Percentiles rank a stretch among this genome's conserved stretches.
These are phyloP conservation scores for Jasminum sambac DNA, from an alignment of 257 asterid genomes.

Conservation along the genomic window DNA sequence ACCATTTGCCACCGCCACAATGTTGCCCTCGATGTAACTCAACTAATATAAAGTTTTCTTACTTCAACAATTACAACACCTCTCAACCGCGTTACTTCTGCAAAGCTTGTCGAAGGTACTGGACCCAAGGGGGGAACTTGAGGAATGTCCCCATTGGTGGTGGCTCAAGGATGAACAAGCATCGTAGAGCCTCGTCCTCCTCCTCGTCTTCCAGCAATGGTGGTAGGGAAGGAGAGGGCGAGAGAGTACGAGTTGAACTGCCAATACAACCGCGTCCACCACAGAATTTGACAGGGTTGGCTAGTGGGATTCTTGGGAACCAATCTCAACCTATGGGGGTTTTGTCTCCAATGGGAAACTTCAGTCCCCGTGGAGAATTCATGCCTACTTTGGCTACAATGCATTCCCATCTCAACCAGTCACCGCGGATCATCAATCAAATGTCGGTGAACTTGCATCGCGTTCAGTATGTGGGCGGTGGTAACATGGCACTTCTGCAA, in stretches of 20 bases:
- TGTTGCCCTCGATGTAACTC: slow-evolving; percentile 38
- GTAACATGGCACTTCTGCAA: slow-evolving; percentile 6
- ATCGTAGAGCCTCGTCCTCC: neutral
- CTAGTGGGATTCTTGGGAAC: neutral
- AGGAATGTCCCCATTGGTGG: slow-evolving; percentile 41
- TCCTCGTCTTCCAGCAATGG: slow-evolving; percentile 15
- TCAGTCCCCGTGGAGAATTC: slow-evolving; percentile 21
- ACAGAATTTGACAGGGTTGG: neutral
- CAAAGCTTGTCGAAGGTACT: slow-evolving; percentile 36
- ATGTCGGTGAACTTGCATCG: slow-evolving; percentile 4
- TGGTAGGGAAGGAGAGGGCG: slow-evolving; percentile 14
- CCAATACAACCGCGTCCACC: slow-evolving; percentile 5
- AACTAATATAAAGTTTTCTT: slow-evolving; percentile 34
- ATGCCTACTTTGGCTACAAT: slow-evolving; percentile 15
- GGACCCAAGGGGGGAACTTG: slow-evolving; percentile 44
- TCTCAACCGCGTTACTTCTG: slow-evolving; percentile 38
- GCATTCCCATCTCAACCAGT: neutral
- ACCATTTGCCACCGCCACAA: slow-evolving; percentile 16
- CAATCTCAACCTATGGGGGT: neutral
- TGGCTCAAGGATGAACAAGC: slow-evolving; percentile 30
- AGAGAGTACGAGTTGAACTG: slow-evolving; percentile 16
- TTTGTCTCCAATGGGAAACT: neutral
- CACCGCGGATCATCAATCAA: neutral
- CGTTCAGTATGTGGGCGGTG: too few species aligned
- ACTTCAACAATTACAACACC: slow-evolving; percentile 32